Conservation (phyloP, 495 filamentous ascomycete genomes). For the Amorphotheca resinae region DNA sequence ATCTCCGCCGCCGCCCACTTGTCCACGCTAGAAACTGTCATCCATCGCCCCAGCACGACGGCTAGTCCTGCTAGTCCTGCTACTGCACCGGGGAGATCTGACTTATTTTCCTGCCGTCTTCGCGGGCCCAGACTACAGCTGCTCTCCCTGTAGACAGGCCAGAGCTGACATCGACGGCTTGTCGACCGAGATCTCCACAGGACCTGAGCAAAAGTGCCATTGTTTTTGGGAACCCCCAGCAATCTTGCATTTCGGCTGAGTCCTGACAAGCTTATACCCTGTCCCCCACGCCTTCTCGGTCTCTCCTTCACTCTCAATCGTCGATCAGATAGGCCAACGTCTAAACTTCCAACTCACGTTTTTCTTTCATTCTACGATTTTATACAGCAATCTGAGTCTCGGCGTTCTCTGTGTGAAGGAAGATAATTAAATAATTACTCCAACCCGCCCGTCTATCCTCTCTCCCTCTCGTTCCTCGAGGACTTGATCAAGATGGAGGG, state of each 20-base stretch:
- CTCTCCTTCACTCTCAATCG: background rate
- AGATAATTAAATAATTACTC: conserved; percentile 1
- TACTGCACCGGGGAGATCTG: no score
- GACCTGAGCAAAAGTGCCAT: background rate
- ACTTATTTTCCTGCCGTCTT: background rate
- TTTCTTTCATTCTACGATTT: no score
- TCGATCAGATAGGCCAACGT: no score
- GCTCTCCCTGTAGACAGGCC: background rate
- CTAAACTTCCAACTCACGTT: no score
- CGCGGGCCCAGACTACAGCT: background rate
- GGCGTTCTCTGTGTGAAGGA: background rate
- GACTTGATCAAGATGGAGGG: background rate
- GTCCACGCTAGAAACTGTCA: background rate
- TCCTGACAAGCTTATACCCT: background rate
- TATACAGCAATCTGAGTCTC: background rate
- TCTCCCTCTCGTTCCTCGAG: background rate
- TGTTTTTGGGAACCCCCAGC: background rate
- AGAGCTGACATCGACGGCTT: conserved; percentile 4
- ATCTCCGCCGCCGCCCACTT: background rate
- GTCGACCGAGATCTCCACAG: background rate
- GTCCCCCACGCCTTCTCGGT: background rate
- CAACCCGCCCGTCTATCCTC: background rate
- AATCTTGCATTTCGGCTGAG: background rate
- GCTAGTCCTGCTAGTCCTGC: no score
- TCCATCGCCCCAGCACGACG: background rate